A percentile compares a stretch with the other conserved stretches of the same genome.
phyloP scores from a whole-genome alignment of 441 rosid genomes.

The Croton laevigatus region DNA sequence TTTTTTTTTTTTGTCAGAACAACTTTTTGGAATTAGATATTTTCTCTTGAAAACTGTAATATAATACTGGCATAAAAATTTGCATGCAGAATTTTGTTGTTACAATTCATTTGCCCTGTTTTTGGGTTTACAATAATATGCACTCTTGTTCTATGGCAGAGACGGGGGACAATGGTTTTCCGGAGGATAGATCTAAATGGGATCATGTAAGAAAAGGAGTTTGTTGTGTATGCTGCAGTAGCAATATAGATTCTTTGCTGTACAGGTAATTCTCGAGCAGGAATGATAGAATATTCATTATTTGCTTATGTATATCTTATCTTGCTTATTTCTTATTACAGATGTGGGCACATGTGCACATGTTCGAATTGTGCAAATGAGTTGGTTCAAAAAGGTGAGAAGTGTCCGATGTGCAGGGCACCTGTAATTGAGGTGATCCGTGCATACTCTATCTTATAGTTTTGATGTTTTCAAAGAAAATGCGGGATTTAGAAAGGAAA shows the following conservation, averaged over 20 bases:
- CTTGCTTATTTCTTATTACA: constrained; percentile 24
- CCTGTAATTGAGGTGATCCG: constrained; percentile 85
- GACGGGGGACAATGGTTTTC: constrained; percentile 27
- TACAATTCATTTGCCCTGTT: constrained; percentile 6
- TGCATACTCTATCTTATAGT: constrained; percentile 64
- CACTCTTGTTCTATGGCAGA: constrained; percentile 37
- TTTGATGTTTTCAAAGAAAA: constrained; percentile 5
- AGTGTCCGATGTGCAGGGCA: constrained; percentile 95
- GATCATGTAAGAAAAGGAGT: constrained; percentile 76
- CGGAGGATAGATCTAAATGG: constrained; percentile 60
- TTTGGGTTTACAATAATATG: not conserved
- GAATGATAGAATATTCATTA: not conserved
- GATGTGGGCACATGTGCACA: constrained; percentile 98
- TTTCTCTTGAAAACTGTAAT: not conserved
- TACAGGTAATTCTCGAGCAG: constrained; percentile 59
- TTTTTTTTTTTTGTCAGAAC: too few species aligned
- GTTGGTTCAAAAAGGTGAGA: constrained; percentile 65
- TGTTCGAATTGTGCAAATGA: constrained; percentile 78
- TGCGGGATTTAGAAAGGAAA: not conserved
- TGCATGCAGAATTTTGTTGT: not conserved
- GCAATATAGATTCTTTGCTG: constrained; percentile 70
- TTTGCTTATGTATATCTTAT: not conserved
- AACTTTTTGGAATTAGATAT: not conserved
- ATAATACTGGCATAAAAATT: not conserved
- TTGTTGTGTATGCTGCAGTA: constrained; percentile 70